Conservation (phyloP, 2,329 filamentous ascomycete species). For the Alternaria arbusti region DNA sequence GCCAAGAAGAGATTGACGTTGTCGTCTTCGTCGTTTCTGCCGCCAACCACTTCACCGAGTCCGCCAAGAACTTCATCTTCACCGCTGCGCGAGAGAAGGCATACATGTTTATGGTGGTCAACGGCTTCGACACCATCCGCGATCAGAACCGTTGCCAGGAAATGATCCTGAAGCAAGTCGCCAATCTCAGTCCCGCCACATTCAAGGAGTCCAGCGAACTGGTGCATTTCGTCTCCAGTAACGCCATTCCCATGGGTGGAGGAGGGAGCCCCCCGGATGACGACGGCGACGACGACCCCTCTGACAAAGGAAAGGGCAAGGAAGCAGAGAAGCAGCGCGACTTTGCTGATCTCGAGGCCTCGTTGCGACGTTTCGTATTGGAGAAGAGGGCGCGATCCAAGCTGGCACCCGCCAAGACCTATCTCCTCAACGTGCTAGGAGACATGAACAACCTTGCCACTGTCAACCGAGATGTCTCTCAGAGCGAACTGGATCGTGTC, state of each 20-base stretch:
- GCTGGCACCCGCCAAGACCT: slow-evolving; percentile 92
- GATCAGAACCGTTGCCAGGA: slow-evolving; percentile 92
- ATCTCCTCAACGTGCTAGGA: slow-evolving; percentile 89
- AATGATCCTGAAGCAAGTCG: slow-evolving; percentile 89
- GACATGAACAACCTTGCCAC: slow-evolving; percentile 83
- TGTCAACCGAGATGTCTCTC: slow-evolving; percentile 87
- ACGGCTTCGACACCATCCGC: slow-evolving; percentile 91
- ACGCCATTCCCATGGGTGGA: slow-evolving; percentile 78
- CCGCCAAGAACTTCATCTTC: slow-evolving; percentile 97
- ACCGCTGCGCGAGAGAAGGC: slow-evolving; percentile 96
- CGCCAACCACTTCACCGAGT: slow-evolving; percentile 96
- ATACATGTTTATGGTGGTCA: slow-evolving; percentile 98
- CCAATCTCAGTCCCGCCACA: slow-evolving; percentile 85
- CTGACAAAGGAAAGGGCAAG: slow-evolving; percentile 69
- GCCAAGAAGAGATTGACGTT: slow-evolving; percentile 98
- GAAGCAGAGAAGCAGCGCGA: slow-evolving; percentile 81
- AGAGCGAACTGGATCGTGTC: slow-evolving; percentile 83
- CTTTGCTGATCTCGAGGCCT: slow-evolving; percentile 88
- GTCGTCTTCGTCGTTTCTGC: slow-evolving; percentile 98
- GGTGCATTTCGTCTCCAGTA: slow-evolving; percentile 97
- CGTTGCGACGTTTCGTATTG: slow-evolving; percentile 88
- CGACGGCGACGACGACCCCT: slow-evolving; percentile 52
- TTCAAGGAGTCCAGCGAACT: slow-evolving; percentile 91
- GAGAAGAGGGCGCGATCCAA: slow-evolving; percentile 96
- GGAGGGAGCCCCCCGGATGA: slow-evolving; percentile 43